phyloP scores from a whole-genome alignment of 805 yeast genomes.

The Candida anglica region DNA sequence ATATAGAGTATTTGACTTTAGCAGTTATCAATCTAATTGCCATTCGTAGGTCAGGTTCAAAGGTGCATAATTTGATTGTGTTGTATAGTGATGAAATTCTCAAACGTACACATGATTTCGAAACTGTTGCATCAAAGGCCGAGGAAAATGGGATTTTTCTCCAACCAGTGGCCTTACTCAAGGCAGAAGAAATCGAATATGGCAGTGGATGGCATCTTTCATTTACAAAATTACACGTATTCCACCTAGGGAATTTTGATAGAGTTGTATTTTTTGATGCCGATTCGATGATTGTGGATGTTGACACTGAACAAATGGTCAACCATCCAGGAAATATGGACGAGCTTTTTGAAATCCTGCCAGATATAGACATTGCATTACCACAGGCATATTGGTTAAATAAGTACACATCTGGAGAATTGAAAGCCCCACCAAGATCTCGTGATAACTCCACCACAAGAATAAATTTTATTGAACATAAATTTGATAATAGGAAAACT shows the following conservation, averaged over 20 bases:
- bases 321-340: conserved; percentile 16
- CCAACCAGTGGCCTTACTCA: conserved; percentile 16
- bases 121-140: conserved; percentile 2
- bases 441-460: conserved; percentile 10
- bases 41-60: conserved; percentile 28
- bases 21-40: conserved; percentile 43
- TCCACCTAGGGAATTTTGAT: conserved; percentile 46
- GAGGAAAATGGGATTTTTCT: conserved; percentile 17
- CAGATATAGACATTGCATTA: conserved; percentile 20
- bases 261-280: conserved; percentile 56
- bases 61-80: conserved; percentile 46
- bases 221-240: conserved; percentile 53
- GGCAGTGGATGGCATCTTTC: conserved; percentile 44
- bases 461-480: conserved; percentile 13
- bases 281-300: conserved; percentile 41
- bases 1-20: conserved; percentile 46
- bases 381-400: conserved; percentile 37
- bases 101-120: conserved; percentile 10
- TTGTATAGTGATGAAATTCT: conserved; percentile 31
- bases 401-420: conserved; percentile 11
- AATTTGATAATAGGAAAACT: conserved; percentile 21
- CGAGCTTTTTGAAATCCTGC: conserved; percentile 26
- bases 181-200: conserved; percentile 7
- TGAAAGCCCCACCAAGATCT: conserved; percentile 7
- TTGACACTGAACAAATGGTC: conserved; percentile 5